These are phyloP conservation scores for Schoenoplectus triqueter DNA, from an alignment of 202 grass and related monocot genomes.

Conservation along the genomic window DNA sequence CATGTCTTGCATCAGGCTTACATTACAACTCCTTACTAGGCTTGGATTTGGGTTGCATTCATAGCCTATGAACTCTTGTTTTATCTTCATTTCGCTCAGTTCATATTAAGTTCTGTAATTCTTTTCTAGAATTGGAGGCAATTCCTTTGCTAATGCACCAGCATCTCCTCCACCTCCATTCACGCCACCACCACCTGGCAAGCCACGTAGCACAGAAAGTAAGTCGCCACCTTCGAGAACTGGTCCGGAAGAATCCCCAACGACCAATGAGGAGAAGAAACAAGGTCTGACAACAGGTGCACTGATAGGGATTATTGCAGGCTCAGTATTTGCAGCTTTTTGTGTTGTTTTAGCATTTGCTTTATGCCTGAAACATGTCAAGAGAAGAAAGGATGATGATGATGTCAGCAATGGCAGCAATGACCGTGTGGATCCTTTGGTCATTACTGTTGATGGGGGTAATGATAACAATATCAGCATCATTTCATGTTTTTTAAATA, in stretches of 20 bases:
- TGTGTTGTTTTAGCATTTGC: constrained; percentile 56
- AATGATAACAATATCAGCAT: constrained; percentile 30
- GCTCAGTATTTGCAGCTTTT: constrained; percentile 59
- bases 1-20: constrained; percentile 15
- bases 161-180: constrained; percentile 88
- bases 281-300: constrained; percentile 59
- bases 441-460: constrained; percentile 71
- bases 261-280: constrained; percentile 49
- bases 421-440: constrained; percentile 61
- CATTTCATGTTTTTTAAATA: constrained; percentile 37
- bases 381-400: constrained; percentile 51
- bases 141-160: constrained; percentile 75
- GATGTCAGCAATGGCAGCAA: constrained; percentile 56
- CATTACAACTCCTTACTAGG: neutral
- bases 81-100: neutral
- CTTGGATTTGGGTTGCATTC: neutral
- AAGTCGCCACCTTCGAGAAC: constrained; percentile 46
- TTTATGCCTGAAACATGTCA: constrained; percentile 54
- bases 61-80: neutral
- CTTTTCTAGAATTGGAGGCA: constrained; percentile 72
- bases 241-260: constrained; percentile 50
- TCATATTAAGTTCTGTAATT: constrained; percentile 40
- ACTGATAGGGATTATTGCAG: constrained; percentile 64
- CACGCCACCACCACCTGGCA: constrained; percentile 66
- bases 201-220: constrained; percentile 45